Conservation (phyloP, 2,329 filamentous ascomycete species). For the Cladosporium colombiae region DNA sequence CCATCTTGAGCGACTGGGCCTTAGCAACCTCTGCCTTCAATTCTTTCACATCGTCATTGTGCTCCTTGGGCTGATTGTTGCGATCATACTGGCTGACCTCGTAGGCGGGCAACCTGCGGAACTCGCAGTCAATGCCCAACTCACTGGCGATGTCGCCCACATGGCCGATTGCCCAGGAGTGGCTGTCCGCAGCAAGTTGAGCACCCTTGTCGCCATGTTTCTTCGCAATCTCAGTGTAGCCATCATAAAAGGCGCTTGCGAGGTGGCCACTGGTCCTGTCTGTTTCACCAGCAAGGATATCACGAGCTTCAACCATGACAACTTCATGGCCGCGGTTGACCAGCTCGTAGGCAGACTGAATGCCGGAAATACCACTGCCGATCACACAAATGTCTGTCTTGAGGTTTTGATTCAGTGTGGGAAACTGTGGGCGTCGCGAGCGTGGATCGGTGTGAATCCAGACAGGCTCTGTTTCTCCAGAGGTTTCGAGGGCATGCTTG, state of each 20-base stretch:
- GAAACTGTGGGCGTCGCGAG: slow-evolving; percentile 47
- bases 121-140: slow-evolving; percentile 59
- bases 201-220: slow-evolving; percentile 56
- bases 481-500: slow-evolving; percentile 47
- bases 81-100: slow-evolving; percentile 53
- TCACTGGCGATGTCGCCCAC: slow-evolving; percentile 53
- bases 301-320: slow-evolving; percentile 55
- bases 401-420: slow-evolving; percentile 45
- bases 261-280: slow-evolving; percentile 58
- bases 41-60: slow-evolving; percentile 49
- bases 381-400: slow-evolving; percentile 54
- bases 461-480: slow-evolving; percentile 54
- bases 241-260: slow-evolving; percentile 56
- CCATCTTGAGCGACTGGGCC: slow-evolving; percentile 48
- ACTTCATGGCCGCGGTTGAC: slow-evolving; percentile 53
- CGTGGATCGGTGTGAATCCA: slow-evolving; percentile 56
- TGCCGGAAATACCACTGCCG: slow-evolving; percentile 56
- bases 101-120: slow-evolving; percentile 52
- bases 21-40: slow-evolving; percentile 50
- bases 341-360: slow-evolving; percentile 56
- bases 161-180: slow-evolving; percentile 55
- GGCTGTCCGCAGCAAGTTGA: slow-evolving; percentile 53
- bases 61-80: slow-evolving; percentile 40
- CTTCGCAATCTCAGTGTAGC: slow-evolving; percentile 53
- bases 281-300: slow-evolving; percentile 56